A percentile compares a stretch with the other conserved stretches of the same genome.
Evolutionary conservation across 2,329 filamentous ascomycete species (phyloP).

Genomic region (Chaetothyriales sp.): DNA sequence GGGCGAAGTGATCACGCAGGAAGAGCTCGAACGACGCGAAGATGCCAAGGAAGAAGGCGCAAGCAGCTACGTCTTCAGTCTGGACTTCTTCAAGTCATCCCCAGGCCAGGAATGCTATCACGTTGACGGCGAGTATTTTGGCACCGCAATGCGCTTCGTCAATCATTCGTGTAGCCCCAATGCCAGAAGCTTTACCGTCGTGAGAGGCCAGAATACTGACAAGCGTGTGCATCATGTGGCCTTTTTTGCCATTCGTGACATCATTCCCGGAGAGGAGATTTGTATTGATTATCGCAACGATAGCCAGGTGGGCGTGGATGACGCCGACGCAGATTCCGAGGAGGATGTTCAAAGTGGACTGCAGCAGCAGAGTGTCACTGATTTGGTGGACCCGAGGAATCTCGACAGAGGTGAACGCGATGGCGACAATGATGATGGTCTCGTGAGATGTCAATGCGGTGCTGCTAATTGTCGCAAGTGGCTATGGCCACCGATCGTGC

Average conservation of each 20-base stretch:
- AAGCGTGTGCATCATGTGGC: conserved; percentile 32
- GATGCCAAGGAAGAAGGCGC: conserved; percentile 17
- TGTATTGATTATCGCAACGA: conserved; percentile 36
- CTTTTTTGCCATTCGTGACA: conserved; percentile 33
- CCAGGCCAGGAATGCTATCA: conserved; percentile 24
- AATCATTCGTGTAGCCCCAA: conserved; percentile 38
- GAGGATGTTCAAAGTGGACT: conserved; percentile 1
- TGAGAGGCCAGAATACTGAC: conserved; percentile 25
- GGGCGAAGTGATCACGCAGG: conserved; percentile 30
- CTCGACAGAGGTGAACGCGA: background rate
- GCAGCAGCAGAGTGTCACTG: background rate
- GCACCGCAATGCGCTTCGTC: conserved; percentile 32
- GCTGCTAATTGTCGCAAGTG: conserved; percentile 25
- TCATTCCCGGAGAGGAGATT: conserved; percentile 29
- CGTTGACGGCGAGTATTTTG: conserved; percentile 31
- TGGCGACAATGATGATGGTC: conserved; percentile 22
- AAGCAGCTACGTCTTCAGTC: conserved; percentile 30
- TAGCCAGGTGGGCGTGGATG: conserved; percentile 5
- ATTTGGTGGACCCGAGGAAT: background rate
- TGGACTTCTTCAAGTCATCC: conserved; percentile 25
- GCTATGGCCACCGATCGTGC: conserved; percentile 15
- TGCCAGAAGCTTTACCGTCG: conserved; percentile 31
- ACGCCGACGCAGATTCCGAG: conserved; percentile 3
- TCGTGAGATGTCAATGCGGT: conserved; percentile 30
- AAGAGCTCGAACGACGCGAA: conserved; percentile 27